These are phyloP conservation scores for thale cress (Arabidopsis thaliana) DNA, from an alignment of 345 rosid genomes.

Conservation along the genomic window DNA sequence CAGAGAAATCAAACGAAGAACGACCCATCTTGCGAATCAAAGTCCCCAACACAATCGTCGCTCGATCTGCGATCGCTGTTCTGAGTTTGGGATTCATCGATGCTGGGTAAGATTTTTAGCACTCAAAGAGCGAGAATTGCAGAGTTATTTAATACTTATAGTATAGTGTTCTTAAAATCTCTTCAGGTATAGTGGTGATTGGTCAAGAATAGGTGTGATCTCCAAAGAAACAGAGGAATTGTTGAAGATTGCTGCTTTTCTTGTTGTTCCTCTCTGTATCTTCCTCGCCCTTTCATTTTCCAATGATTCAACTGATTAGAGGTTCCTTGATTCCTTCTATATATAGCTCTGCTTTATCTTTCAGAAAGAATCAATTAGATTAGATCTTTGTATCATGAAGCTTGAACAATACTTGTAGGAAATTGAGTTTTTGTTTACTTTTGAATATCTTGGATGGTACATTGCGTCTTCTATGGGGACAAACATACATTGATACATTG, in stretches of 20 bases:
- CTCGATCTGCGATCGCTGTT: conserved; percentile 54
- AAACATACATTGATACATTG: conserved; percentile 23
- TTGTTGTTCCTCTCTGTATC: conserved; percentile 72
- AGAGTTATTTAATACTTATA: not conserved
- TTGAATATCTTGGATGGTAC: conserved; percentile 13
- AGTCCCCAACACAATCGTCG: conserved; percentile 46
- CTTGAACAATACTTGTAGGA: conserved; percentile 11
- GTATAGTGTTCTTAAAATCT: not conserved
- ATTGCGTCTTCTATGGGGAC: conserved; percentile 26
- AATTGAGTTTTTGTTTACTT: conserved; percentile 1
- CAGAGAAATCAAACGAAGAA: conserved; percentile 39
- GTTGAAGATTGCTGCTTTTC: conserved; percentile 70
- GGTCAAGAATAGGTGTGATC: conserved; percentile 93
- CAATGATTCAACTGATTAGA: conserved; percentile 42
- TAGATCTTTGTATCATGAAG: not conserved
- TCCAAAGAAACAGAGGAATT: conserved; percentile 69
- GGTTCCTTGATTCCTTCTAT: not conserved
- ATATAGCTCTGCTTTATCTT: not conserved
- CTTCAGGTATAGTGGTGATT: conserved; percentile 84
- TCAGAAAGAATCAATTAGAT: not conserved
- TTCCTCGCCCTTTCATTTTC: conserved; percentile 55
- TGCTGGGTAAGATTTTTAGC: conserved; percentile 61
- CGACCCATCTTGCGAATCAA: conserved; percentile 33
- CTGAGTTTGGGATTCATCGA: conserved; percentile 76
- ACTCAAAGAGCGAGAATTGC: not conserved